phyloP scores from a whole-genome alignment of 805 yeast species.

The Starmerella cellae region DNA sequence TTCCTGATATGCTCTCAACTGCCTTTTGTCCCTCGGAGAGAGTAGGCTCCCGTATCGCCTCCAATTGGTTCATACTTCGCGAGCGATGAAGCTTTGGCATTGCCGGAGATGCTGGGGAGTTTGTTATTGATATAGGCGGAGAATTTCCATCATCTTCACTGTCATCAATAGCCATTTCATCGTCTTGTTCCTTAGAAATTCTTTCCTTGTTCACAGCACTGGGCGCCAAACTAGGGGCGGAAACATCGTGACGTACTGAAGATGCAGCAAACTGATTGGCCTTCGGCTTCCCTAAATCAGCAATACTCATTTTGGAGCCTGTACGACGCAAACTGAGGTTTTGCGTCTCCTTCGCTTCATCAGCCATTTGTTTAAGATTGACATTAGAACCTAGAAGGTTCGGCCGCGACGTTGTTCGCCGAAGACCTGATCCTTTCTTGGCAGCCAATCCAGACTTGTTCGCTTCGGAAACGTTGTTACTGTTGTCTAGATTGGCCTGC shows the following conservation, averaged over 20 bases:
- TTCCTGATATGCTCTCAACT: slow-evolving; percentile 16
- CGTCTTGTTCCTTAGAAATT: not conserved
- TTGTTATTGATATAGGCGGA: not conserved
- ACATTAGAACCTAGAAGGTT: slow-evolving; percentile 1
- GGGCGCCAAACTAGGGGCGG: not conserved
- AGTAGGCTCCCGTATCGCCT: slow-evolving; percentile 3
- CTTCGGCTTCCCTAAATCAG: slow-evolving; percentile 1
- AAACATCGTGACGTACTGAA: not conserved
- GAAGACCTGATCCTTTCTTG: no score
- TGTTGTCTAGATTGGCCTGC: not conserved
- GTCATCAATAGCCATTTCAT: not conserved
- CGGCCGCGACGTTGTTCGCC: not conserved
- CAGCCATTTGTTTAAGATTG: not conserved
- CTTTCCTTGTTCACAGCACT: not conserved
- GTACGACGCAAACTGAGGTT: slow-evolving; percentile 11
- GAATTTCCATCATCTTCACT: not conserved
- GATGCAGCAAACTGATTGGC: not conserved
- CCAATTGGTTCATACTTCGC: slow-evolving; percentile 14
- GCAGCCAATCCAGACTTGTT: no score
- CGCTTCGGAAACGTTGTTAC: not conserved
- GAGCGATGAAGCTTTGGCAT: slow-evolving; percentile 11
- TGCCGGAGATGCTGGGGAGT: slow-evolving; percentile 1
- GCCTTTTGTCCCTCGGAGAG: slow-evolving; percentile 15
- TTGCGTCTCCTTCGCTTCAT: not conserved
- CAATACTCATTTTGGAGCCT: slow-evolving; percentile 7